These are phyloP conservation scores for Aspergillus melleus DNA, from an alignment of 2,329 filamentous ascomycete genomes.

Conservation along the genomic window DNA sequence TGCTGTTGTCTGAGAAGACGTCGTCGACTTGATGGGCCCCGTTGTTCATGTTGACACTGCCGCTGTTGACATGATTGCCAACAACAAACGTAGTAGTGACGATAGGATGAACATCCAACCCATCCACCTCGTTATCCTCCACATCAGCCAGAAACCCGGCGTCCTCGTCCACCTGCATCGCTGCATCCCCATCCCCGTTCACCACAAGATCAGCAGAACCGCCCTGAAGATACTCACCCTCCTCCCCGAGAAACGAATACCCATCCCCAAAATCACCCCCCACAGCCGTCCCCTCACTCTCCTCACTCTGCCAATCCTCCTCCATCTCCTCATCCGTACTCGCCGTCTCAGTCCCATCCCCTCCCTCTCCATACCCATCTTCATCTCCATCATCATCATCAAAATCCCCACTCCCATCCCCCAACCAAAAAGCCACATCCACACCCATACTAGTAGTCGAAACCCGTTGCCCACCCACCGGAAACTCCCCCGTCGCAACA, in stretches of 20 bases:
- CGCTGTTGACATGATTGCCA: neutral
- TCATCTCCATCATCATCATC: neutral
- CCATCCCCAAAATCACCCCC: neutral
- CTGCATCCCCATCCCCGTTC: neutral
- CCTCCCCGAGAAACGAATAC: neutral
- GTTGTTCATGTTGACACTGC: neutral
- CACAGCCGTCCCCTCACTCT: neutral
- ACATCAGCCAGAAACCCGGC: neutral
- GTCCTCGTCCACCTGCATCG: neutral
- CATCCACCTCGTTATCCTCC: neutral
- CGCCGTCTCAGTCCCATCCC: neutral
- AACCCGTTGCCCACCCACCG: neutral
- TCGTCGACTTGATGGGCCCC: neutral
- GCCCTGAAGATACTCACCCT: too few species aligned
- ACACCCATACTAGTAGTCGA: neutral
- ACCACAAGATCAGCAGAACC: neutral
- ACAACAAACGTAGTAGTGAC: too few species aligned
- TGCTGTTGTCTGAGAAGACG: neutral
- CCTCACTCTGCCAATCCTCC: neutral
- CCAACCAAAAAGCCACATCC: neutral
- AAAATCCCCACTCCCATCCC: neutral
- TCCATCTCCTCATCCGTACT: neutral
- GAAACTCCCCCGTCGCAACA: conserved; percentile 2
- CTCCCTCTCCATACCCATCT: neutral
- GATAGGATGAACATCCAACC: neutral